Percentiles rank a stretch among this genome's conserved stretches.
These are phyloP conservation scores for Suillus fuscotomentosus DNA, from an alignment of 768 basidiomycete species.

Conservation along the genomic window DNA sequence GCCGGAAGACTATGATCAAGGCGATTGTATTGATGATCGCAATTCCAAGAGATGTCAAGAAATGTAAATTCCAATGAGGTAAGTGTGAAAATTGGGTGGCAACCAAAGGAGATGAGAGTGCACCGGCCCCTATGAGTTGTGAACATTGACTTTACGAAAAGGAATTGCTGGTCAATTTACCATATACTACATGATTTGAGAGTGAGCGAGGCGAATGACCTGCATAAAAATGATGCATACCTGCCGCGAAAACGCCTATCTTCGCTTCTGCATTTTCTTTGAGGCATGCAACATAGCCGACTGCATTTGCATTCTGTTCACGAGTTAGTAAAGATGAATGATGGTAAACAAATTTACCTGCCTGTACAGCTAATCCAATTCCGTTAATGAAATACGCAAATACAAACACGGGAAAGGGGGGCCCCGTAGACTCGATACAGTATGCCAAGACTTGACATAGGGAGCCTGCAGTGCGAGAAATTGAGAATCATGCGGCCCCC, in stretches of 20 bases:
- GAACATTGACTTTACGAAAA: not conserved
- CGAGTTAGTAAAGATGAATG: not conserved
- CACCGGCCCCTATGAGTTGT: conserved; percentile 54
- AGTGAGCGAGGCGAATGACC: not conserved
- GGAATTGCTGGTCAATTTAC: not conserved
- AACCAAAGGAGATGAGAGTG: conserved; percentile 67
- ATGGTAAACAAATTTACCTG: conserved; percentile 14
- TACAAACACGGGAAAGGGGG: conserved; percentile 65
- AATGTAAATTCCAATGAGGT: conserved; percentile 75
- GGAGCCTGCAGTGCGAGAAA: conserved; percentile 38
- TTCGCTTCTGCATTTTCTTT: conserved; percentile 54
- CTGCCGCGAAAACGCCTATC: conserved; percentile 67
- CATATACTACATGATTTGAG: not conserved
- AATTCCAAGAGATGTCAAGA: conserved; percentile 67
- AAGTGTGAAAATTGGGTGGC: conserved; percentile 78
- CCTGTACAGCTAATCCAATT: conserved; percentile 48
- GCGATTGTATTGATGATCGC: conserved; percentile 53
- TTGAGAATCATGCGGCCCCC: not conserved
- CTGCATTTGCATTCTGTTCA: conserved; percentile 65
- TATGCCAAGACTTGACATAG: conserved; percentile 53
- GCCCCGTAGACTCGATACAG: conserved; percentile 50
- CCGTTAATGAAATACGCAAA: conserved; percentile 47
- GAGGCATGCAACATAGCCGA: conserved; percentile 64
- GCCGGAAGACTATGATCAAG: conserved; percentile 59
- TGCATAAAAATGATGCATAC: conserved; percentile 4